These are phyloP conservation scores for Cutaneotrichosporon cyanovorans DNA, from an alignment of 1,284 basidiomycete species.

Conservation along the genomic window DNA sequence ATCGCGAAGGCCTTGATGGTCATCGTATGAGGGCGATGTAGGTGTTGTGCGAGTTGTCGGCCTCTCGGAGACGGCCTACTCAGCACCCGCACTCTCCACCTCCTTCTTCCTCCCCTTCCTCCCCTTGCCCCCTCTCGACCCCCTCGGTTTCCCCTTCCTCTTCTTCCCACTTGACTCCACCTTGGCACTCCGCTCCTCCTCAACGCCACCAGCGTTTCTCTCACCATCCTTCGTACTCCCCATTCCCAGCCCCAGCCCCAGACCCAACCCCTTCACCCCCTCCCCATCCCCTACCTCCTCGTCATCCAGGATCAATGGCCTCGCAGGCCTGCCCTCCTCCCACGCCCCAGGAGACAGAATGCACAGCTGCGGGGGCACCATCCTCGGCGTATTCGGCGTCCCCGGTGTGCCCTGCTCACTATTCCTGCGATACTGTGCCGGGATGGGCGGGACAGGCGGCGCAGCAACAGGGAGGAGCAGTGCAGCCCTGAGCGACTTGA, in stretches of 20 bases:
- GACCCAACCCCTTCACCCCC: slow-evolving; percentile 13
- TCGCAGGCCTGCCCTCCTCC: slow-evolving; percentile 35
- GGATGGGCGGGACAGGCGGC: slow-evolving; percentile 36
- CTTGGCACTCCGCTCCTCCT: no score
- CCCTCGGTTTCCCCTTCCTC: no score
- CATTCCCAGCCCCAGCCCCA: neutral
- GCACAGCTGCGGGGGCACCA: slow-evolving; percentile 30
- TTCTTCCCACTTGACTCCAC: slow-evolving; percentile 3
- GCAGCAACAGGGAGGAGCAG: slow-evolving; percentile 32
- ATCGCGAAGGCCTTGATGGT: no score
- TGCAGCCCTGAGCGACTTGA: slow-evolving; percentile 40
- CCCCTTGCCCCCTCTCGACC: no score
- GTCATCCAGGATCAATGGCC: slow-evolving; percentile 39
- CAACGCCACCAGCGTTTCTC: no score
- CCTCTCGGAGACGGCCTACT: no score
- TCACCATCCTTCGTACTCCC: no score
- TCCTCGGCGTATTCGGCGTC: slow-evolving; percentile 7
- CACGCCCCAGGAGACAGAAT: slow-evolving; percentile 40
- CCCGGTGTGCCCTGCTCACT: slow-evolving; percentile 5
- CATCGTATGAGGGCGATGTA: no score
- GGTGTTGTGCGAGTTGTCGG: no score
- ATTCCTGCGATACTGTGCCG: slow-evolving; percentile 14
- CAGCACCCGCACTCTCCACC: no score
- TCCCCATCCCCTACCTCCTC: slow-evolving; percentile 39
- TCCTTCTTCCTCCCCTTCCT: no score